Evolutionary conservation across 192 early-diverging fungal genomes (phyloP).

Genomic region (Gryganskiella cystojenkinii): DNA sequence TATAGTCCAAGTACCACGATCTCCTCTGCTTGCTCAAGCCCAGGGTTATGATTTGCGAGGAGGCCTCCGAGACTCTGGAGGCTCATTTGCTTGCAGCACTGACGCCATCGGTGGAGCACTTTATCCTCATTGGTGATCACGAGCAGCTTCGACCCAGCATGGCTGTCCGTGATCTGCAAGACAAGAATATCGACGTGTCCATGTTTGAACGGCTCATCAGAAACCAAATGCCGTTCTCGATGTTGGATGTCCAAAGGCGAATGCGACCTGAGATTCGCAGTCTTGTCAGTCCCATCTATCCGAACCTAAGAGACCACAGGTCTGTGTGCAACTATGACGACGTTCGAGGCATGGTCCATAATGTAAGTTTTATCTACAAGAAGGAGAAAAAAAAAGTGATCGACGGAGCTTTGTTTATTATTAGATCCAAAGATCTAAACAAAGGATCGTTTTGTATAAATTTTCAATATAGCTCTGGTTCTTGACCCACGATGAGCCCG

Average conservation of each 20-base stretch:
- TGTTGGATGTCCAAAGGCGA: conserved; percentile 61
- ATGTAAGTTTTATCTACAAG: conserved; percentile 35
- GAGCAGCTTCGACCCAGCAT: conserved; percentile 65
- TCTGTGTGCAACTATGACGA: conserved; percentile 42
- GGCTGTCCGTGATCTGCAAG: conserved; percentile 57
- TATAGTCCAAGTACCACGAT: conserved; percentile 67
- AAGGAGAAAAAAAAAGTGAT: no score
- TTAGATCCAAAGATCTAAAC: neutral
- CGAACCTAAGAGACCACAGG: conserved; percentile 55
- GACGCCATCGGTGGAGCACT: conserved; percentile 57
- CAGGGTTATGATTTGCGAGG: conserved; percentile 65
- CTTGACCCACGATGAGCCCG: conserved; percentile 56
- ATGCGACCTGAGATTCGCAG: conserved; percentile 66
- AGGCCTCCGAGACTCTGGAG: conserved; percentile 67
- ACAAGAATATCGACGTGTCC: conserved; percentile 57
- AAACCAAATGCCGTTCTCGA: conserved; percentile 54
- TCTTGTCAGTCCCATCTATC: conserved; percentile 62
- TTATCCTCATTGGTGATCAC: conserved; percentile 71
- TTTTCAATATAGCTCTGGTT: conserved; percentile 48
- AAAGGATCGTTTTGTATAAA: neutral
- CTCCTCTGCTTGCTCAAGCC: conserved; percentile 56
- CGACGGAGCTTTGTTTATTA: neutral
- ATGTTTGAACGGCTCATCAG: conserved; percentile 65
- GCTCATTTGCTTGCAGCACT: conserved; percentile 63
- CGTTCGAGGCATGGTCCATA: conserved; percentile 60